These are phyloP conservation scores for Boletus fagicola DNA, from an alignment of 768 basidiomycete species.

Conservation along the genomic window DNA sequence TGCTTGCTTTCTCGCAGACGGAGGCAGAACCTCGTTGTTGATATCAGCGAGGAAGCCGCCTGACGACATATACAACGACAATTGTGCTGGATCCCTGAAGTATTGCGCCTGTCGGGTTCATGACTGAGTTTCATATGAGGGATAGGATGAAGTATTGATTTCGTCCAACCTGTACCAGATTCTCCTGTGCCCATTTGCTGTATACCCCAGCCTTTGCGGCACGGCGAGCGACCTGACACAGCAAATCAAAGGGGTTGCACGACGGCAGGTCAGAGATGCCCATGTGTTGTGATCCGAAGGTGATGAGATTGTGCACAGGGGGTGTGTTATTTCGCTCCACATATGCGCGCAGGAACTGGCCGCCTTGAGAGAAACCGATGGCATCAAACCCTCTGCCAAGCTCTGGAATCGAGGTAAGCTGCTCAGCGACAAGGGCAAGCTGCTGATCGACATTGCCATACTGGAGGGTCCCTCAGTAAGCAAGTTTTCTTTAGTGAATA, in stretches of 20 bases:
- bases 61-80: slow-evolving; percentile 54
- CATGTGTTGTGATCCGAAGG: slow-evolving; percentile 88
- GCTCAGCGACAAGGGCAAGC: slow-evolving; percentile 58
- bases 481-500: not conserved
- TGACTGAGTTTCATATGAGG: slow-evolving; percentile 1
- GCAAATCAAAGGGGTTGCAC: slow-evolving; percentile 62
- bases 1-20: slow-evolving; percentile 50
- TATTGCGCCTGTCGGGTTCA: slow-evolving; percentile 67
- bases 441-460: slow-evolving; percentile 79
- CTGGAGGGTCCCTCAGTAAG: slow-evolving; percentile 37
- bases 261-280: slow-evolving; percentile 73
- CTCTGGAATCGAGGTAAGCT: slow-evolving; percentile 63
- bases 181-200: slow-evolving; percentile 69
- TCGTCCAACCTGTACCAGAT: slow-evolving; percentile 62
- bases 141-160: not conserved
- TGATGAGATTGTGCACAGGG: slow-evolving; percentile 76
- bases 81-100: slow-evolving; percentile 68
- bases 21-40: slow-evolving; percentile 68
- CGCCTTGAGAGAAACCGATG: slow-evolving; percentile 87
- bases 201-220: slow-evolving; percentile 67
- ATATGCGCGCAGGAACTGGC: slow-evolving; percentile 86
- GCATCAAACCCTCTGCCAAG: slow-evolving; percentile 76
- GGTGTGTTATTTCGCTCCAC: slow-evolving; percentile 73
- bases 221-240: slow-evolving; percentile 67
- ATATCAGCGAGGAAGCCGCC: slow-evolving; percentile 71